Evolutionary conservation across 1,284 basidiomycete species (phyloP), one percentile per base, ranked within the genome.

Genomic region (Rhodotorula sp.): DNA sequence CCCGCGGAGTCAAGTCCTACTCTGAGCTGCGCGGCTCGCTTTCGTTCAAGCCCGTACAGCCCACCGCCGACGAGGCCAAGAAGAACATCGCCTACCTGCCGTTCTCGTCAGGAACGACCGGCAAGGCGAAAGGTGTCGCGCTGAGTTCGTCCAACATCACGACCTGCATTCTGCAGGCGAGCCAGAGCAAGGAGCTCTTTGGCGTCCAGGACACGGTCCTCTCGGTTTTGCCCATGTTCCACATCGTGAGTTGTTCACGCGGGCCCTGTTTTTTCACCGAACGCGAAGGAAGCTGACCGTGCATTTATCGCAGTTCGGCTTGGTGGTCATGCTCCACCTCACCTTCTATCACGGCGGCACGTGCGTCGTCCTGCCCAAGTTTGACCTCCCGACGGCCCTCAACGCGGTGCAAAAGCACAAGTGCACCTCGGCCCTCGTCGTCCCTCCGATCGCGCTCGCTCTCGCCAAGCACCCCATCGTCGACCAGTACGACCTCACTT

Each of bases 401-500:
- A 62, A 66, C 20, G 49, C 69, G 10, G 60, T 71, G 8, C 73
- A 74, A 47, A 68, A 67, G 29, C 62, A 75, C 69, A 64, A 66
- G 29, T 69, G 65, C 49, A 72, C 72, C 1, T 49, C 68, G 6
- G 69, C 71, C 3, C 71, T 72, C 26, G 59, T 78, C 58, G 77
- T 77, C 4, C 77, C 77, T 31, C 77, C 77, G 2, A 73, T 77
- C 39, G 70, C 73, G 1, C 73, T 77, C 29, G 76, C 67, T 2
- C 65, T 78, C 29, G 76, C 77, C 8, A 76, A 76, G 64, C 73
- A 74, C 64, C 72, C 74, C 1, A 57, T 75, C 14, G 75, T 77
- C 31, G 66, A 69, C 49, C 66, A 76, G n/a, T 78, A 70, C 62
- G 72, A 76, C 64, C 65, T 77, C 14, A 60, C 64, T 2, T 68